Evolutionary conservation across 371 early-diverging fungal species (phyloP).

Genomic region (Mortierella sp.): DNA sequence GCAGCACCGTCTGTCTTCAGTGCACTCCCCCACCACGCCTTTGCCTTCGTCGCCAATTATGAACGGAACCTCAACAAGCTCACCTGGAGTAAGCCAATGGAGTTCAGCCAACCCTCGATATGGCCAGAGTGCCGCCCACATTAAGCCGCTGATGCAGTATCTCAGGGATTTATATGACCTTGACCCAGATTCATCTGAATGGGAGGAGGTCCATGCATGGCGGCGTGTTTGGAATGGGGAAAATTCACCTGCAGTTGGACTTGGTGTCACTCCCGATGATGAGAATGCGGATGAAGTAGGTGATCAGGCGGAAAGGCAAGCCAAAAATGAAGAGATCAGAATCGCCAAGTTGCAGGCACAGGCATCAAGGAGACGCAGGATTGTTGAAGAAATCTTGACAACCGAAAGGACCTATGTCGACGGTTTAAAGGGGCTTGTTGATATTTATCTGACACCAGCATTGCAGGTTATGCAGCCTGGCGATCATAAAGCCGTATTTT

Average conservation of each 20-base stretch:
- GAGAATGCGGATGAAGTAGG: conserved; percentile 13
- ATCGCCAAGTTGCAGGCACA: conserved; percentile 50
- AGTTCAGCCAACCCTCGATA: conserved; percentile 17
- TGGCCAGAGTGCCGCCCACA: conserved; percentile 28
- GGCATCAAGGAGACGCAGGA: conserved; percentile 58
- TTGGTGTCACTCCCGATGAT: conserved; percentile 18
- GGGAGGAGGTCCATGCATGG: conserved; percentile 54
- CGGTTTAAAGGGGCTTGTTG: conserved; percentile 70
- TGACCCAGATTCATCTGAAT: conserved; percentile 63
- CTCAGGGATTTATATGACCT: conserved; percentile 78
- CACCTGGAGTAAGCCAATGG: conserved; percentile 10
- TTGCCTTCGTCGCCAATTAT: conserved; percentile 45
- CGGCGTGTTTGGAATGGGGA: conserved; percentile 54
- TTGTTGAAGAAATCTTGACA: conserved; percentile 76
- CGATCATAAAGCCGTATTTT: conserved; percentile 73
- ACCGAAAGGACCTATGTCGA: conserved; percentile 87
- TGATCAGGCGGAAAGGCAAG: conserved; percentile 28
- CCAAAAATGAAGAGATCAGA: conserved; percentile 29
- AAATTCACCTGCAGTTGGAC: conserved; percentile 31
- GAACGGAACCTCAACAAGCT: conserved; percentile 8
- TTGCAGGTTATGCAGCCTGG: conserved; percentile 35
- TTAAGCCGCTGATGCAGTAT: conserved; percentile 60
- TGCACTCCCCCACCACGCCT: conserved; percentile 52
- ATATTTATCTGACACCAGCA: conserved; percentile 51
- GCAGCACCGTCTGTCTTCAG: conserved; percentile 44